These are phyloP conservation scores for Termitomyces sp. DNA, from an alignment of 768 basidiomycete genomes.

Conservation along the genomic window DNA sequence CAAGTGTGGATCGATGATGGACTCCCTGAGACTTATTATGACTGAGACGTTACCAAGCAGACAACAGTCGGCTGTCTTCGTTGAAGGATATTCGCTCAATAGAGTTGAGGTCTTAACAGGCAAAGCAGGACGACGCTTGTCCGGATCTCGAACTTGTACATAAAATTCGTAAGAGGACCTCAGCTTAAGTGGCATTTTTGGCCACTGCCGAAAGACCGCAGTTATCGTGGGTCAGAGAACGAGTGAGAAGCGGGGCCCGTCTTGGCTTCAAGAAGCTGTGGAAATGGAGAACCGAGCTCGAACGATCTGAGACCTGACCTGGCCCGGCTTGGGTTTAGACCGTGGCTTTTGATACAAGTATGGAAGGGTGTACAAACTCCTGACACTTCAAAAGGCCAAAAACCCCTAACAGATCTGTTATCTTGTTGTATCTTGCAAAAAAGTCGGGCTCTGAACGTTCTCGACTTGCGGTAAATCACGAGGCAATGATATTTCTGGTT, in stretches of 20 bases:
- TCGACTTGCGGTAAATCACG: too few species aligned
- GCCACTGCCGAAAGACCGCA: background rate
- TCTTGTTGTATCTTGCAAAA: too few species aligned
- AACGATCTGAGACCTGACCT: background rate
- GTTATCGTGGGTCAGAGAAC: background rate
- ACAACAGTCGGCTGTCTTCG: background rate
- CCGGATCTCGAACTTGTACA: background rate
- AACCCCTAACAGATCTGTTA: too few species aligned
- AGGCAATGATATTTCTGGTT: too few species aligned
- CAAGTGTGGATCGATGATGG: background rate
- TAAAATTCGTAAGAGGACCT: background rate
- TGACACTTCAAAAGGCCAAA: too few species aligned
- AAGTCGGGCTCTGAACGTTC: too few species aligned
- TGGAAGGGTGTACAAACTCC: too few species aligned
- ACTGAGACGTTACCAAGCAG: background rate
- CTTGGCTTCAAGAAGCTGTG: too few species aligned
- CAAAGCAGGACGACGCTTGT: background rate
- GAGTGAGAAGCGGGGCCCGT: too few species aligned
- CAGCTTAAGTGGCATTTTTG: background rate
- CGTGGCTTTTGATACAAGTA: too few species aligned
- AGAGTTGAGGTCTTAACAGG: background rate
- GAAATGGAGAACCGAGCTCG: too few species aligned
- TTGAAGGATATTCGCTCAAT: background rate
- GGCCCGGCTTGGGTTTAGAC: too few species aligned
- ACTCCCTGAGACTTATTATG: background rate